Evolutionary conservation across 495 filamentous ascomycete species (phyloP).

Genomic region (Rhypophila decipiens): DNA sequence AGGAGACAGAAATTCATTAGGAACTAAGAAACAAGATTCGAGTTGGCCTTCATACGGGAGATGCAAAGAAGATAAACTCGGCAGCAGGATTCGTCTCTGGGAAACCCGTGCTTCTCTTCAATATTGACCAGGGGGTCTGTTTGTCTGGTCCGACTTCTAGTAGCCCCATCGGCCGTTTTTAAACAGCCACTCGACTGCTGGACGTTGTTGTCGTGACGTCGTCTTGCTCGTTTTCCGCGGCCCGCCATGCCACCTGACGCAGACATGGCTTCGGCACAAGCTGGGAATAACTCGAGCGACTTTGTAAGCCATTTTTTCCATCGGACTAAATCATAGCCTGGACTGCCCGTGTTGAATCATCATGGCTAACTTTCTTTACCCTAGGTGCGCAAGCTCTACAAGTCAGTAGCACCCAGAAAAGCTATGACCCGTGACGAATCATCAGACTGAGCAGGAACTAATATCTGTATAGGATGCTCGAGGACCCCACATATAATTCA

Average conservation of each 20-base stretch:
- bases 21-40: no score
- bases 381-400: constrained; percentile 97
- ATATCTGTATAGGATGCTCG: constrained; percentile 72
- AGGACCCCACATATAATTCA: constrained; percentile 84
- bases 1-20: no score
- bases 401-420: constrained; percentile 49
- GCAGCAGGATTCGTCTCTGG: no score
- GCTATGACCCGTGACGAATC: neutral
- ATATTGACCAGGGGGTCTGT: no score
- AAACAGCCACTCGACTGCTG: neutral
- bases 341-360: constrained; percentile 6
- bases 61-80: no score
- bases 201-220: neutral
- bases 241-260: constrained; percentile 39
- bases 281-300: constrained; percentile 44
- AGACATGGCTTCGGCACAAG: constrained; percentile 31
- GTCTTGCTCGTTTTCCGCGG: neutral
- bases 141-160: no score
- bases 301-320: constrained; percentile 33
- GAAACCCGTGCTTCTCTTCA: no score
- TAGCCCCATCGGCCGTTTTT: neutral
- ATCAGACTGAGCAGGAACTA: constrained; percentile 10
- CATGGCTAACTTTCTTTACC: constrained; percentile 12
- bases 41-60: no score
- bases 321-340: neutral